phyloP scores from a whole-genome alignment of 768 basidiomycete genomes.

The Hygrophorus russula region DNA sequence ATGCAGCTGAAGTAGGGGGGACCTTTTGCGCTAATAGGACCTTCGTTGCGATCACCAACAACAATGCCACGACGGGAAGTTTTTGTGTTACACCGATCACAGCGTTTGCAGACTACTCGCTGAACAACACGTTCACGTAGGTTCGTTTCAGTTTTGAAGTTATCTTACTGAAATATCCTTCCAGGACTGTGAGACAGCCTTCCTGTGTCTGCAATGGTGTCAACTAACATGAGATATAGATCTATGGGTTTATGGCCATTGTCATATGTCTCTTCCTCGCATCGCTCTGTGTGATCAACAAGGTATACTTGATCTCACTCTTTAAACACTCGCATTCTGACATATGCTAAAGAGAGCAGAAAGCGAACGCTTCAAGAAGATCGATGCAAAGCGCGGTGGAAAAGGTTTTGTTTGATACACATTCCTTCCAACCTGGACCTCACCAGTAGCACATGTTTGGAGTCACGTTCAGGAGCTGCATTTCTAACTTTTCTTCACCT shows the following conservation, averaged over 20 bases:
- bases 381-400: slow-evolving; percentile 83
- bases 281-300: slow-evolving; percentile 79
- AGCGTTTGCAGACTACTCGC: slow-evolving; percentile 51
- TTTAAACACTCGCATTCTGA: slow-evolving; percentile 1
- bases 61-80: slow-evolving; percentile 21
- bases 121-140: slow-evolving; percentile 81
- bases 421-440: not conserved
- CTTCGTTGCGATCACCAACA: slow-evolving; percentile 29
- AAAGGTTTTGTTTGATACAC: slow-evolving; percentile 66
- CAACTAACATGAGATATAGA: slow-evolving; percentile 19
- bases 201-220: not conserved
- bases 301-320: slow-evolving; percentile 26
- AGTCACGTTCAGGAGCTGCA: too few species aligned
- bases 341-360: slow-evolving; percentile 49
- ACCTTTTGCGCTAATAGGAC: slow-evolving; percentile 40
- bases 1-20: slow-evolving; percentile 49
- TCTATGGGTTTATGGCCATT: slow-evolving; percentile 81
- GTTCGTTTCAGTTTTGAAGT: slow-evolving; percentile 17
- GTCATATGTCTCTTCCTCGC: slow-evolving; percentile 66
- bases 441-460: too few species aligned
- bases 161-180: slow-evolving; percentile 6
- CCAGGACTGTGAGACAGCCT: slow-evolving; percentile 30
- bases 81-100: slow-evolving; percentile 69
- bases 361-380: slow-evolving; percentile 76
- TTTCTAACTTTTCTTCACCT: too few species aligned